Evolutionary conservation across 306 rosid genomes (phyloP).

Genomic region (Abrus pulchellus): DNA sequence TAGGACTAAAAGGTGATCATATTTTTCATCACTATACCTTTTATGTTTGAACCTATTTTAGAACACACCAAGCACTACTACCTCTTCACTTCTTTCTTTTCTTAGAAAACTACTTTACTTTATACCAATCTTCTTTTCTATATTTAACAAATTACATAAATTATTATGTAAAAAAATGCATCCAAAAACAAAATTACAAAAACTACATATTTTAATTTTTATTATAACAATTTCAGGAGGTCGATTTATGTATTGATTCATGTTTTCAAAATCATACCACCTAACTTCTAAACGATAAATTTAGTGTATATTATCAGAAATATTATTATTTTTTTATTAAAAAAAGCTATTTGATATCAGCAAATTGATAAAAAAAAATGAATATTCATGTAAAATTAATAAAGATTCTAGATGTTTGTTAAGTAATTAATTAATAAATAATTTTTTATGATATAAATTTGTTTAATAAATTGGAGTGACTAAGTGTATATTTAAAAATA

Average conservation of each 20-base stretch:
- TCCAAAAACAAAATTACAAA: neutral
- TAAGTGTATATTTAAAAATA: too few relatives aligned
- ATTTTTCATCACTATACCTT: slow-evolving; percentile 42
- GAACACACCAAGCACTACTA: neutral
- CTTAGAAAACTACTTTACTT: neutral
- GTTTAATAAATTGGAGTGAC: too few relatives aligned
- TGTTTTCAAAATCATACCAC: neutral
- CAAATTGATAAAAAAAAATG: too few relatives aligned
- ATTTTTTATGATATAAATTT: too few relatives aligned
- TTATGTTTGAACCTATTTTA: slow-evolving; percentile 21
- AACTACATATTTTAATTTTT: neutral
- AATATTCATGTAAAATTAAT: too few relatives aligned
- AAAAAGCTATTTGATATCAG: too few relatives aligned
- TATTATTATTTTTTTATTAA: too few relatives aligned
- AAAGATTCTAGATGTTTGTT: too few relatives aligned
- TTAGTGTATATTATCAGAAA: too few relatives aligned
- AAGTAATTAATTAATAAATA: too few relatives aligned
- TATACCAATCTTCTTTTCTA: neutral
- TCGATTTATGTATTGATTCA: neutral
- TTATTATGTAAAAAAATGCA: neutral
- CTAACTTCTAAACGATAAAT: neutral
- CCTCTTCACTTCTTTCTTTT: slow-evolving; percentile 2
- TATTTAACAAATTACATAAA: slow-evolving; percentile 8
- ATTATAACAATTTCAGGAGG: neutral
- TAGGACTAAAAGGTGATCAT: slow-evolving; percentile 27